Conservation (phyloP, 352 stramenopile genomes). For the Globisporangium cederbergense region DNA sequence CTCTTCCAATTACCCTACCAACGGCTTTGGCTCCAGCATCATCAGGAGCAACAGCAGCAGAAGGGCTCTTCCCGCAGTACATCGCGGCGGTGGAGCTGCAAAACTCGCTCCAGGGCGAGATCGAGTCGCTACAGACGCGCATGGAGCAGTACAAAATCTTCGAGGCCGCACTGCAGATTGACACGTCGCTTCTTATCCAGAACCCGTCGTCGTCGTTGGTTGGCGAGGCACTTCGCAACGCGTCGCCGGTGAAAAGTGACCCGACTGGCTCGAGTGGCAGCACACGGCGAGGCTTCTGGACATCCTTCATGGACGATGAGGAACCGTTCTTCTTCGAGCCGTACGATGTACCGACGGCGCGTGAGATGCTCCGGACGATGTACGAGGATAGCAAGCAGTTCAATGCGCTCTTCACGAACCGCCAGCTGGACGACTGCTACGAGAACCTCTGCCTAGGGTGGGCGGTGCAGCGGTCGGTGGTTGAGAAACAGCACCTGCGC, state of each 20-base stretch:
- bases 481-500: slow-evolving; percentile 25
- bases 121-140: slow-evolving; percentile 22
- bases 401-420: slow-evolving; percentile 22
- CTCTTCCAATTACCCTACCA: not conserved
- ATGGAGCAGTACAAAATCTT: slow-evolving; percentile 35
- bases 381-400: slow-evolving; percentile 26
- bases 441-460: slow-evolving; percentile 33
- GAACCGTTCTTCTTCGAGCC: slow-evolving; percentile 45
- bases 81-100: slow-evolving; percentile 24
- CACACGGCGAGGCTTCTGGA: slow-evolving; percentile 28
- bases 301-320: slow-evolving; percentile 36
- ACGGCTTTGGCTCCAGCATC: not conserved
- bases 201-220: not conserved
- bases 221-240: slow-evolving; percentile 7
- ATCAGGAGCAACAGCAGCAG: not conserved
- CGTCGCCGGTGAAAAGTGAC: slow-evolving; percentile 7
- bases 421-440: slow-evolving; percentile 16
- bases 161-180: slow-evolving; percentile 25
- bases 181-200: slow-evolving; percentile 13
- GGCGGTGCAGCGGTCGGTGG: slow-evolving; percentile 35
- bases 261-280: not conserved
- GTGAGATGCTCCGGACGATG: slow-evolving; percentile 24
- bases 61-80: slow-evolving; percentile 19
- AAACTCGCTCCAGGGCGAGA: slow-evolving; percentile 29
- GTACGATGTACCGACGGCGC: slow-evolving; percentile 22